These are phyloP conservation scores for Wickerhamiella vanderwaltii DNA, from an alignment of 805 yeast genomes.

Conservation along the genomic window DNA sequence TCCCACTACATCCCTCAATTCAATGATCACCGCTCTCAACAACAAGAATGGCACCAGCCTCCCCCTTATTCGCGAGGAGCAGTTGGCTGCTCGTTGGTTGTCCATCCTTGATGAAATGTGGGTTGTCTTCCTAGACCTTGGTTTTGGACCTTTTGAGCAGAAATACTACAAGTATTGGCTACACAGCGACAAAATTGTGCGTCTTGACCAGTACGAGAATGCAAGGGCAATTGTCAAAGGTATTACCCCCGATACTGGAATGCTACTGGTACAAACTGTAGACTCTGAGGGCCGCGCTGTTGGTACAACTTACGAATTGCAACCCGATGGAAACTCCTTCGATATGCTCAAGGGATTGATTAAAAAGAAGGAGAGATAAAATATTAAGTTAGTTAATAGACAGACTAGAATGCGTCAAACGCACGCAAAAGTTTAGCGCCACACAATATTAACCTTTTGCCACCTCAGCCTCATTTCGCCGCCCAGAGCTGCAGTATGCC, in stretches of 20 bases:
- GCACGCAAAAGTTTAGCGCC: too few relatives aligned
- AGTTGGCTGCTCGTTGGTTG: conserved; percentile 55
- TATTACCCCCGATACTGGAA: conserved; percentile 73
- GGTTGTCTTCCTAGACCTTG: conserved; percentile 41
- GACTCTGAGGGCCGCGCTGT: conserved; percentile 35
- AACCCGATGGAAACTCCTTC: conserved; percentile 96
- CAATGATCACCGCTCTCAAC: conserved; percentile 53
- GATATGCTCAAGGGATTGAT: conserved; percentile 88
- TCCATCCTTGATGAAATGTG: conserved; percentile 51
- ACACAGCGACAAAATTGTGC: conserved; percentile 63
- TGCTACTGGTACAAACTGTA: conserved; percentile 63
- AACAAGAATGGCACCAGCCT: conserved; percentile 33
- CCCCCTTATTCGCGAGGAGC: conserved; percentile 36
- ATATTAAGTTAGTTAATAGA: too few relatives aligned
- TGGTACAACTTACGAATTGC: conserved; percentile 54
- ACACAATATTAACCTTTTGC: neutral
- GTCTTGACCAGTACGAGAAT: conserved; percentile 42
- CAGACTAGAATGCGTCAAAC: too few relatives aligned
- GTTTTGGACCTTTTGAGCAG: conserved; percentile 54
- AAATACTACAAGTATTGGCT: conserved; percentile 79
- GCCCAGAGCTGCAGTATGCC: too few relatives aligned
- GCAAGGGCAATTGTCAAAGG: conserved; percentile 60
- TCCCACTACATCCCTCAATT: conserved; percentile 82
- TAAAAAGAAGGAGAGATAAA: conserved; percentile 36
- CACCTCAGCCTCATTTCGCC: neutral